These are phyloP conservation scores for Botryotinia narcissicola DNA, from an alignment of 2,329 filamentous ascomycete genomes.

Conservation along the genomic window DNA sequence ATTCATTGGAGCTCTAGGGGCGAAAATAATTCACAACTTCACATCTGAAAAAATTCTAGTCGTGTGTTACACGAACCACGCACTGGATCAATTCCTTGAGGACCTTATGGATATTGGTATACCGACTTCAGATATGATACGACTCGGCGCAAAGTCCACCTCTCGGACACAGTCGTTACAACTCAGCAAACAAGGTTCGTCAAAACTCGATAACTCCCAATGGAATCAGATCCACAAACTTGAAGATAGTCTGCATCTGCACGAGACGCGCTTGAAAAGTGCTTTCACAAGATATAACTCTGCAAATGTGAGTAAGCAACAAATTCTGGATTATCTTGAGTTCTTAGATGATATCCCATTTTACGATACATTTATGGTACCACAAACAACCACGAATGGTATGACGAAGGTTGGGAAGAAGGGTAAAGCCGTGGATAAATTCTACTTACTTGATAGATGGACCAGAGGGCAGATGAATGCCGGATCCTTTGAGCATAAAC, in stretches of 20 bases:
- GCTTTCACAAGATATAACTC: slow-evolving; percentile 26
- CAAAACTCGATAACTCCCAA: slow-evolving; percentile 38
- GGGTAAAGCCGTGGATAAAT: slow-evolving; percentile 44
- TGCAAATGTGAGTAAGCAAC: slow-evolving; percentile 26
- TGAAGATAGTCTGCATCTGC: slow-evolving; percentile 39
- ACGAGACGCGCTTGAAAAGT: slow-evolving; percentile 33
- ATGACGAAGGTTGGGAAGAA: slow-evolving; percentile 47
- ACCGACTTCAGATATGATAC: slow-evolving; percentile 48
- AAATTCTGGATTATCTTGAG: slow-evolving; percentile 46
- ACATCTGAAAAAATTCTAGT: slow-evolving; percentile 57
- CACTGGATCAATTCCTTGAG: slow-evolving; percentile 62
- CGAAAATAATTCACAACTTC: slow-evolving; percentile 52
- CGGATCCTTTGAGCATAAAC: slow-evolving; percentile 42
- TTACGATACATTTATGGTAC: slow-evolving; percentile 56
- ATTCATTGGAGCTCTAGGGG: slow-evolving; percentile 64
- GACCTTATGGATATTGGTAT: slow-evolving; percentile 63
- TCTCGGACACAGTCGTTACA: slow-evolving; percentile 47
- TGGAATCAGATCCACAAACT: slow-evolving; percentile 46
- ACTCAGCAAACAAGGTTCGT: slow-evolving; percentile 44
- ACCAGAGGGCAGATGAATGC: slow-evolving; percentile 42
- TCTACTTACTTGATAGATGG: slow-evolving; percentile 59
- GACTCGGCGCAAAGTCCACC: slow-evolving; percentile 61
- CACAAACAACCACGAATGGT: slow-evolving; percentile 43
- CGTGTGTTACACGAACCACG: slow-evolving; percentile 67
- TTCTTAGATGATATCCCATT: slow-evolving; percentile 53